Conservation (phyloP, 2,329 filamentous ascomycete genomes). For the Pyricularia pennisetigena region DNA sequence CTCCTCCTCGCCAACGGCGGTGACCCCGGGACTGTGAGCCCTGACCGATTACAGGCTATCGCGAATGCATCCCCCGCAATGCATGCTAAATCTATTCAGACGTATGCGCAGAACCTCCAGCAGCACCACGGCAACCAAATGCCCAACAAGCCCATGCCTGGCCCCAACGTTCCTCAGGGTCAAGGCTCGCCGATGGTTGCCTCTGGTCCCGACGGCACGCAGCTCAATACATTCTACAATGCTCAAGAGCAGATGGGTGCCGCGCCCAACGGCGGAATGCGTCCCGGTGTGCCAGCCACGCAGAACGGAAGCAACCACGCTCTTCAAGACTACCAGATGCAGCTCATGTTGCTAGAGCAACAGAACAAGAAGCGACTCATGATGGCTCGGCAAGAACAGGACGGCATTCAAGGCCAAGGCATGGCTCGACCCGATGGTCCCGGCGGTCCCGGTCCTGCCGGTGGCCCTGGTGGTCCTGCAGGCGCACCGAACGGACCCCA, state of each 20-base stretch:
- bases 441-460: constrained; percentile 39
- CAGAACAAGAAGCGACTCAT: constrained; percentile 80
- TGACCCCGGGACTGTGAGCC: constrained; percentile 62
- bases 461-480: constrained; percentile 39
- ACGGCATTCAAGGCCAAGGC: constrained; percentile 27
- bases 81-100: constrained; percentile 77
- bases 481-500: constrained; percentile 48
- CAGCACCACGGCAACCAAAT: constrained; percentile 75
- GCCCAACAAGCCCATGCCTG: constrained; percentile 71
- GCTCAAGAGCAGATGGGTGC: constrained; percentile 42
- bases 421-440: constrained; percentile 36
- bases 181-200: constrained; percentile 79
- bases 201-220: constrained; percentile 52
- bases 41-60: constrained; percentile 63
- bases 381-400: constrained; percentile 75
- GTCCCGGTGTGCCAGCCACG: constrained; percentile 35
- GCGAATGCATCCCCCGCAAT: constrained; percentile 41
- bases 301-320: constrained; percentile 62
- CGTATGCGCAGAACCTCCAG: constrained; percentile 77
- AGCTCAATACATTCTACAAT: constrained; percentile 53
- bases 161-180: constrained; percentile 58
- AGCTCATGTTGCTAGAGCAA: constrained; percentile 77
- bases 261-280: constrained; percentile 42
- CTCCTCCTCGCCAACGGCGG: constrained; percentile 62
- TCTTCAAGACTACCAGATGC: constrained; percentile 82